These are phyloP conservation scores for Annulohypoxylon stygium DNA, from an alignment of 495 filamentous ascomycete species.

Conservation along the genomic window DNA sequence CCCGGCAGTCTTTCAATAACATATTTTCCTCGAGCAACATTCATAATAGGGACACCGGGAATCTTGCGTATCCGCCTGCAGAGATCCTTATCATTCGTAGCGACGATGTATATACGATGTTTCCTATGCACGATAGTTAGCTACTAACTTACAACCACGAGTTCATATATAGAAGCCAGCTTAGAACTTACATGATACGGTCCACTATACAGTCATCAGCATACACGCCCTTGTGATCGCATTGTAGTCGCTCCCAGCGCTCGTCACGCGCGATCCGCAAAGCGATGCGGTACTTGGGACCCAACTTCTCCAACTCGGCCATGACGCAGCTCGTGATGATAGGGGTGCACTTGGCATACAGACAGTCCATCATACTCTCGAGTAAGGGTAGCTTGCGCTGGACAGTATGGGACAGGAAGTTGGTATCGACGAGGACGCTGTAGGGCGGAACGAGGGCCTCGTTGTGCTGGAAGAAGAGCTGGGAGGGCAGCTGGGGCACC, in stretches of 20 bases:
- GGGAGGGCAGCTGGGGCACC: constrained; percentile 82
- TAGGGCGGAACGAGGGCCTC: constrained; percentile 92
- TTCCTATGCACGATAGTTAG: constrained; percentile 54
- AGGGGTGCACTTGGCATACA: constrained; percentile 75
- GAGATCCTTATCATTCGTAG: constrained; percentile 86
- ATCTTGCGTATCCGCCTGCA: constrained; percentile 87
- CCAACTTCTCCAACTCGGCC: constrained; percentile 92
- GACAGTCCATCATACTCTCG: constrained; percentile 79
- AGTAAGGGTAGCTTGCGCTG: constrained; percentile 90
- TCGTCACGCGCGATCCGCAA: constrained; percentile 93
- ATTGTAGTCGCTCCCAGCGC: constrained; percentile 84
- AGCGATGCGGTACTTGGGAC: constrained; percentile 88
- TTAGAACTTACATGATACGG: constrained; percentile 68
- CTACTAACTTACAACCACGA: background rate
- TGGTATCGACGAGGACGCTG: constrained; percentile 87
- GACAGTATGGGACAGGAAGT: constrained; percentile 93
- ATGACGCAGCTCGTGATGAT: constrained; percentile 80
- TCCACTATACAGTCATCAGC: constrained; percentile 98
- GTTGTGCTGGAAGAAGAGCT: constrained; percentile 96
- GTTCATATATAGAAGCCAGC: background rate
- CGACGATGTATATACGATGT: constrained; percentile 87
- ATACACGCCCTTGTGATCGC: constrained; percentile 90
- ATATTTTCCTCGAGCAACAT: constrained; percentile 85
- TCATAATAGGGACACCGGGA: constrained; percentile 75
- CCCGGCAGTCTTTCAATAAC: constrained; percentile 92